phyloP scores from a whole-genome alignment of 345 rosid genomes.

The Melaleuca alternifolia region DNA sequence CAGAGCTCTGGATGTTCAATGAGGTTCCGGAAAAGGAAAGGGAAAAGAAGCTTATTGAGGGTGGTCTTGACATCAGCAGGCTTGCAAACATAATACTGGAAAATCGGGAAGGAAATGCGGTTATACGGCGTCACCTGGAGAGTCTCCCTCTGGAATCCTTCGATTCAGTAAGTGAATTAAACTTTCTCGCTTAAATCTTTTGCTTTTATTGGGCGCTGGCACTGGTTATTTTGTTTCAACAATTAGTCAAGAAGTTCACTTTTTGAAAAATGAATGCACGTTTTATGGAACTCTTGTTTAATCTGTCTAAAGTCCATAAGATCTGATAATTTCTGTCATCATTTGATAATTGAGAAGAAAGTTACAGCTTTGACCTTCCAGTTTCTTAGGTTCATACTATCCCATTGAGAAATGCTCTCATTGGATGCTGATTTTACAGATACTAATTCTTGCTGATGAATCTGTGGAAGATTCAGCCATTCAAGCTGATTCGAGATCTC shows the following conservation, averaged over 20 bases:
- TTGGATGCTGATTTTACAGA: slow-evolving; percentile 22
- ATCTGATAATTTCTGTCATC: background rate
- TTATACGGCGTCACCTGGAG: slow-evolving; percentile 61
- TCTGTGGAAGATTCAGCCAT: slow-evolving; percentile 74
- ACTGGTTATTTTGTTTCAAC: background rate
- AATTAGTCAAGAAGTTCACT: background rate
- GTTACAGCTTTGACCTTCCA: background rate
- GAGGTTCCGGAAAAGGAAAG: slow-evolving; percentile 62
- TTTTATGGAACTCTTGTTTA: background rate
- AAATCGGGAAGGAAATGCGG: slow-evolving; percentile 66
- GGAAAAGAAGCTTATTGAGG: slow-evolving; percentile 58
- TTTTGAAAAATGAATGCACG: background rate
- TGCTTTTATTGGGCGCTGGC: background rate
- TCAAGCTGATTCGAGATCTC: slow-evolving; percentile 82
- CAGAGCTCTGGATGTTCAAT: slow-evolving; percentile 90
- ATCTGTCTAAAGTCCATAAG: background rate
- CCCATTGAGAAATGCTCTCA: background rate
- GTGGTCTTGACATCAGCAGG: slow-evolving; percentile 51
- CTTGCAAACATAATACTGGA: slow-evolving; percentile 48
- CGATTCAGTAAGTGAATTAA: slow-evolving; percentile 44
- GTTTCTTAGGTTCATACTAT: background rate
- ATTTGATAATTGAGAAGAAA: background rate
- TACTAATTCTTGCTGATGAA: slow-evolving; percentile 67
- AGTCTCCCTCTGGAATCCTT: slow-evolving; percentile 70
- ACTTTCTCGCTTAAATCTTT: background rate